These are phyloP conservation scores for Penicillium salamii DNA, from an alignment of 495 filamentous ascomycete species.

Conservation along the genomic window DNA sequence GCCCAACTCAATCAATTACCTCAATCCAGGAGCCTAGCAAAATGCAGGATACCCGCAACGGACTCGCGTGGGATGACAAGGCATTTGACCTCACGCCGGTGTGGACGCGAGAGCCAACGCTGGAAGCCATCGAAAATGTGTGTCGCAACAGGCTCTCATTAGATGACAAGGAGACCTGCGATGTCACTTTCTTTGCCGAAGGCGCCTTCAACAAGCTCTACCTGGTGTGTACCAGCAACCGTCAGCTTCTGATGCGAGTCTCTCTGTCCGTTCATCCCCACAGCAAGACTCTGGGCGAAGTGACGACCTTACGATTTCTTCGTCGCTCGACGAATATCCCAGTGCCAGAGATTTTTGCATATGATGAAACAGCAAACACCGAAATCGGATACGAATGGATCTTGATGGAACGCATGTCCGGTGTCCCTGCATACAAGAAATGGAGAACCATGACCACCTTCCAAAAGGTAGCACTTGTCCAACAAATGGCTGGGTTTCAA, in stretches of 20 bases:
- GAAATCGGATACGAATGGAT: conserved; percentile 60
- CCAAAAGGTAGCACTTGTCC: conserved; percentile 1
- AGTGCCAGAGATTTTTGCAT: conserved; percentile 47
- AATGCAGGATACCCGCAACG: too few species aligned
- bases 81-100: too few species aligned
- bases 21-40: too few species aligned
- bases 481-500: neutral
- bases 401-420: conserved; percentile 47
- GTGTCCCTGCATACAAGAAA: conserved; percentile 31
- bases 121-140: too few species aligned
- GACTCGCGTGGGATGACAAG: too few species aligned
- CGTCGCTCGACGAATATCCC: conserved; percentile 45
- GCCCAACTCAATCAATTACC: too few species aligned
- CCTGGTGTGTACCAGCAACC: neutral
- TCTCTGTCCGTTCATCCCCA: conserved; percentile 50
- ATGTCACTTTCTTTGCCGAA: conserved; percentile 2
- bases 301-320: conserved; percentile 50
- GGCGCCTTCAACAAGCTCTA: conserved; percentile 22
- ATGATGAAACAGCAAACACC: conserved; percentile 42
- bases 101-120: too few species aligned
- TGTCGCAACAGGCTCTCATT: too few species aligned
- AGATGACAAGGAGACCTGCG: too few species aligned
- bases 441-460: conserved; percentile 32
- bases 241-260: conserved; percentile 44
- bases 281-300: conserved; percentile 52